phyloP scores from a whole-genome alignment of 2,329 filamentous ascomycete species.

The Eurotiales sp. region DNA sequence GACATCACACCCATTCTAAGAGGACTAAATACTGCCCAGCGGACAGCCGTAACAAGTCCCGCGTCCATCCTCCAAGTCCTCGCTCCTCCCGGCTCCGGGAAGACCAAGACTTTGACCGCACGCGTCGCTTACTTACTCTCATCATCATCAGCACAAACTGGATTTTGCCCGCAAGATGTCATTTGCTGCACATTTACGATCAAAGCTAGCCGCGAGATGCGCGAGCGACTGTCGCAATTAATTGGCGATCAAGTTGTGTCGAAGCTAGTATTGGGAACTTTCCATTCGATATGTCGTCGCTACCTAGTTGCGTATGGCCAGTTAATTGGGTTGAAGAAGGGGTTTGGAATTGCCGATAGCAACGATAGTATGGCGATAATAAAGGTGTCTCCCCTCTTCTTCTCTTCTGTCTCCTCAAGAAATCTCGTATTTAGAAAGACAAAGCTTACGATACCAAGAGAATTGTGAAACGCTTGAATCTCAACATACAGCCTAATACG shows the following conservation, averaged over 20 bases:
- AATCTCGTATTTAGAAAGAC: not conserved
- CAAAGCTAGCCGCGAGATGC: slow-evolving; percentile 93
- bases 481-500: slow-evolving; percentile 64
- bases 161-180: slow-evolving; percentile 76
- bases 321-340: slow-evolving; percentile 73
- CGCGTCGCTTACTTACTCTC: slow-evolving; percentile 85
- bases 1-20: slow-evolving; percentile 57
- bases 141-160: slow-evolving; percentile 44
- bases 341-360: slow-evolving; percentile 88
- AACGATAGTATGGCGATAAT: slow-evolving; percentile 76
- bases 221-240: slow-evolving; percentile 74
- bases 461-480: slow-evolving; percentile 70
- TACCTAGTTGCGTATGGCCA: slow-evolving; percentile 83
- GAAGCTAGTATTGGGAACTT: slow-evolving; percentile 82
- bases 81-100: slow-evolving; percentile 68
- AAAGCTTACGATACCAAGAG: slow-evolving; percentile 41
- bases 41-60: slow-evolving; percentile 60
- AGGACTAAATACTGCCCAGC: slow-evolving; percentile 63
- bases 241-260: slow-evolving; percentile 73
- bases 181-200: slow-evolving; percentile 97
- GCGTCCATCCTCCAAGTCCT: slow-evolving; percentile 59
- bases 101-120: slow-evolving; percentile 92
- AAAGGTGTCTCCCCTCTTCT: slow-evolving; percentile 37
- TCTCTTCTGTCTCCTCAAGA: not conserved
- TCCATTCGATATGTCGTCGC: slow-evolving; percentile 85